These are phyloP conservation scores for Helotiales sp. DNA, from an alignment of 2,329 filamentous ascomycete genomes.

Conservation along the genomic window DNA sequence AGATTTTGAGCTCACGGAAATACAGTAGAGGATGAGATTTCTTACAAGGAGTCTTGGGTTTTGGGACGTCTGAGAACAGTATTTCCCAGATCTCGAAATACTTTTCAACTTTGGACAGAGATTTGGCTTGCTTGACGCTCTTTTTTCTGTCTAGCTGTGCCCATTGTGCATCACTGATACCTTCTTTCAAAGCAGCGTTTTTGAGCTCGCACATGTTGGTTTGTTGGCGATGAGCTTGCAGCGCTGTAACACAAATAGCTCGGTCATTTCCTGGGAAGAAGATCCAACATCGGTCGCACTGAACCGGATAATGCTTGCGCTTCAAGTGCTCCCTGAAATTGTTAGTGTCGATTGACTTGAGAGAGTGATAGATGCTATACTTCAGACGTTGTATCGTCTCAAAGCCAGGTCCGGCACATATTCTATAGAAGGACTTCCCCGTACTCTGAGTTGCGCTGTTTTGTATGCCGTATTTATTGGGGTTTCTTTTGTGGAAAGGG, in stretches of 20 bases:
- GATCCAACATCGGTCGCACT: constrained; percentile 12
- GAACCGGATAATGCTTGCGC: constrained; percentile 15
- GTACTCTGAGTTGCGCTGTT: background rate
- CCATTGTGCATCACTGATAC: constrained; percentile 16
- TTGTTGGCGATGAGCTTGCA: constrained; percentile 11
- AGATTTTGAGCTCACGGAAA: background rate
- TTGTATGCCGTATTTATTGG: constrained; percentile 10
- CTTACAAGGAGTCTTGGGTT: constrained; percentile 1
- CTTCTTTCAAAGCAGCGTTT: constrained; percentile 9
- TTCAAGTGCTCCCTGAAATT: constrained; percentile 12
- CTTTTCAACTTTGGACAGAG: constrained; percentile 1
- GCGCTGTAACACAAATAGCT: background rate
- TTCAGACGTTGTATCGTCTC: constrained; percentile 13
- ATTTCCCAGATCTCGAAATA: constrained; percentile 10
- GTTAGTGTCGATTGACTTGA: background rate
- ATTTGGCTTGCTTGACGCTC: constrained; percentile 1
- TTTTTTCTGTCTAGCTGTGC: constrained; percentile 14
- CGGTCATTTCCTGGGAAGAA: constrained; percentile 10
- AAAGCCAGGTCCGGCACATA: constrained; percentile 12
- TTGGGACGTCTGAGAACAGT: background rate
- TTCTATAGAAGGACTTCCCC: constrained; percentile 1
- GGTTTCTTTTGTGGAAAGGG: constrained; percentile 11
- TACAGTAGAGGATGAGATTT: background rate
- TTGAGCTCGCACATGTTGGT: background rate
- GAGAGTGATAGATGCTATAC: background rate